Percentiles rank a stretch among this genome's conserved stretches.
phyloP scores from a whole-genome alignment of 768 basidiomycete genomes.

The Amanita pallidorosea region DNA sequence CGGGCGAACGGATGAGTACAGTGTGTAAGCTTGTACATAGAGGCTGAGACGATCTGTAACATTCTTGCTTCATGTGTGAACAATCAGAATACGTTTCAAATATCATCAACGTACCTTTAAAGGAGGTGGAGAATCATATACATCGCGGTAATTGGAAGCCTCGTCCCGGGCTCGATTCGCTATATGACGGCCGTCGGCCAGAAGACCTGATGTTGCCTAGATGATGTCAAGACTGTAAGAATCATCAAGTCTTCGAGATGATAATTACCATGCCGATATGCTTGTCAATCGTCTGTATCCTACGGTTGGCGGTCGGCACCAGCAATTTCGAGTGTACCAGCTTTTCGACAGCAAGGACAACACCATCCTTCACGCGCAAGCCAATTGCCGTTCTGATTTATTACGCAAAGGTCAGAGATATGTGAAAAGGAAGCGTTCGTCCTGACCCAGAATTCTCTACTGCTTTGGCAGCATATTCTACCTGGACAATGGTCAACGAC shows the following conservation, averaged over 20 bases:
- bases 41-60: conserved; percentile 67
- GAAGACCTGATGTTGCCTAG: conserved; percentile 86
- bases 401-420: conserved; percentile 4
- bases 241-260: background rate
- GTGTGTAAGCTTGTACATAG: conserved; percentile 93
- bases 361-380: conserved; percentile 85
- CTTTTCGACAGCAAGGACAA: conserved; percentile 97
- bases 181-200: conserved; percentile 88
- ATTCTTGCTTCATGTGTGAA: conserved; percentile 13
- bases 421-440: background rate
- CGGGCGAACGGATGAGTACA: conserved; percentile 95
- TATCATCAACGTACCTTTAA: conserved; percentile 48
- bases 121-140: conserved; percentile 62
- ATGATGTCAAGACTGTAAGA: background rate
- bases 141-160: conserved; percentile 60
- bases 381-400: conserved; percentile 83
- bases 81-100: background rate
- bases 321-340: conserved; percentile 92
- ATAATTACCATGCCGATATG: conserved; percentile 78
- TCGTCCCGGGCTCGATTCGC: conserved; percentile 81
- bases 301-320: conserved; percentile 83
- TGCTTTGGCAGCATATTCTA: conserved; percentile 97
- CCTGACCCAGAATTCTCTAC: conserved; percentile 95
- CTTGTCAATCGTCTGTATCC: conserved; percentile 88
- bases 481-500: conserved; percentile 31